Evolutionary conservation across 1,139 yeast species (phyloP).

Genomic region (Candida sanyaensis): DNA sequence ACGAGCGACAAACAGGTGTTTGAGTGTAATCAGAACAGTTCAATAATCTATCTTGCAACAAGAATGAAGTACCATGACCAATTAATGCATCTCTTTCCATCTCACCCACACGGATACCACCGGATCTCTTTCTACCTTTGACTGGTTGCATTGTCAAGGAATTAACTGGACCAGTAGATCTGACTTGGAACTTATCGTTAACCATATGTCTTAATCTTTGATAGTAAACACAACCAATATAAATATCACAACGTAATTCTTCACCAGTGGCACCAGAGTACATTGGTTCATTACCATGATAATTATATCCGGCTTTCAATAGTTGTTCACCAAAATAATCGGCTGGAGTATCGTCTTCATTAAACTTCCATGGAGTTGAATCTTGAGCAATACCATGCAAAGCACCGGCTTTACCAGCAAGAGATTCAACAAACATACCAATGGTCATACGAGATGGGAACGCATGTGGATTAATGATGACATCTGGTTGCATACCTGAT

Average conservation of each 20-base stretch:
- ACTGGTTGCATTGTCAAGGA: conserved; percentile 99
- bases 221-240: conserved; percentile 94
- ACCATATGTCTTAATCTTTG: conserved; percentile 99
- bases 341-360: conserved; percentile 93
- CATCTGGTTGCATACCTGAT: conserved; percentile 95
- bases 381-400: conserved; percentile 97
- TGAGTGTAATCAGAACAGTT: conserved; percentile 97
- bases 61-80: conserved; percentile 98
- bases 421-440: conserved; percentile 98
- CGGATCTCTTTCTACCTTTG: conserved; percentile 97
- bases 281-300: conserved; percentile 99
- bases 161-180: conserved; percentile 98
- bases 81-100: conserved; percentile 99
- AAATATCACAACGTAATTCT: conserved; percentile 92
- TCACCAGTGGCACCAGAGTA: conserved; percentile 99
- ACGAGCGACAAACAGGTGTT: conserved; percentile 82
- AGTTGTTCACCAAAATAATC: conserved; percentile 96
- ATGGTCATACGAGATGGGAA: conserved; percentile 99
- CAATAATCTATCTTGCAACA: conserved; percentile 90
- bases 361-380: conserved; percentile 94
- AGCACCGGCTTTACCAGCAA: conserved; percentile 98
- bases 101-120: conserved; percentile 99
- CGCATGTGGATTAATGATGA: conserved; percentile 97
- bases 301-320: conserved; percentile 85
- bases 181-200: conserved; percentile 98